Evolutionary conservation across 225 moss, liverwort and hornwort genomes (phyloP).

Genomic region (Bryum argenteum): DNA sequence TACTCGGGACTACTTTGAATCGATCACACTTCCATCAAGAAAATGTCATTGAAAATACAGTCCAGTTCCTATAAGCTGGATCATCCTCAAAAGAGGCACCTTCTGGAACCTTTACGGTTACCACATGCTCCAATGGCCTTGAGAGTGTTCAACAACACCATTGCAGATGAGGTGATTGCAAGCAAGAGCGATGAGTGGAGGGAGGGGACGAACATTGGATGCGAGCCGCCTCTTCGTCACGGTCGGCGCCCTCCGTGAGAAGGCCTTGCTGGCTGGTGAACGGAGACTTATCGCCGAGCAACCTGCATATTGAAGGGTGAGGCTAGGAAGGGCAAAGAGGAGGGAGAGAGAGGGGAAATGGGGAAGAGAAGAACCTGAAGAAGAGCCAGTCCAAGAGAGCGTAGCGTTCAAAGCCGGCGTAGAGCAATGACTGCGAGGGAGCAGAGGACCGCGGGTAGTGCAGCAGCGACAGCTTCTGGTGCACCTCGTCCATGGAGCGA

Average conservation of each 20-base stretch:
- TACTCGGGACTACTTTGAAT: neutral
- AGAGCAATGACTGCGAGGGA: constrained; percentile 91
- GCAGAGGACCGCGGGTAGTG: constrained; percentile 81
- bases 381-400: constrained; percentile 96
- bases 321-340: neutral
- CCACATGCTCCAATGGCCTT: neutral
- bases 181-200: neutral
- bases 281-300: constrained; percentile 89
- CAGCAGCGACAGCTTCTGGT: constrained; percentile 73
- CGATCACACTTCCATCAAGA: neutral
- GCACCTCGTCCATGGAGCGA: constrained; percentile 85
- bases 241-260: constrained; percentile 71
- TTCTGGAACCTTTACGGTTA: too few species aligned
- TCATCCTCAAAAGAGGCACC: neutral
- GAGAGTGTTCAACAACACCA: neutral
- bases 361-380: constrained; percentile 50
- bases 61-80: neutral
- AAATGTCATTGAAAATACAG: neutral
- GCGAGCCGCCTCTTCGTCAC: constrained; percentile 83
- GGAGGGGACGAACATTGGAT: constrained; percentile 68
- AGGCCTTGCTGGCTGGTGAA: constrained; percentile 78
- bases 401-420: constrained; percentile 90
- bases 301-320: constrained; percentile 22
- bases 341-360: neutral
- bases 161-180: neutral